These are phyloP conservation scores for Trichoderma breve DNA, from an alignment of 2,329 filamentous ascomycete species.

Conservation along the genomic window DNA sequence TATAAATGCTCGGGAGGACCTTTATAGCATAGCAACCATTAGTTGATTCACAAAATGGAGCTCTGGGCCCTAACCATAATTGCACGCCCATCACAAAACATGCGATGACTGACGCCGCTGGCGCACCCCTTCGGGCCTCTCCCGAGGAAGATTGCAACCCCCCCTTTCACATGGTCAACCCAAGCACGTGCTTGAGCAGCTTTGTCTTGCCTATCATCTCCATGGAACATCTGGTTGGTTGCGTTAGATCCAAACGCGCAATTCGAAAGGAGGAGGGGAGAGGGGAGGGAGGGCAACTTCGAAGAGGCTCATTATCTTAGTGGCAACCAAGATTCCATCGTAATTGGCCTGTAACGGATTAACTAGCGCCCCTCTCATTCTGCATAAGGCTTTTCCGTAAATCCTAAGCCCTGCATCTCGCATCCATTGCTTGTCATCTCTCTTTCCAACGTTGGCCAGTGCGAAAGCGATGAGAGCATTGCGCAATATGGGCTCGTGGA, in stretches of 20 bases:
- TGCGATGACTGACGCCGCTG: not conserved
- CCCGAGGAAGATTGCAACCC: not conserved
- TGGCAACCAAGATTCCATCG: not conserved
- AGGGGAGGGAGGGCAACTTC: not conserved
- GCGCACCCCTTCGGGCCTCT: not conserved
- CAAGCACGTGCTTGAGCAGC: not conserved
- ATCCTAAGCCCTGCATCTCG: not conserved
- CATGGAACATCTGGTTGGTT: not conserved
- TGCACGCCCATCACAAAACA: not conserved
- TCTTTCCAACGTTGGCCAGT: not conserved
- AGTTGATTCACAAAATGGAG: not conserved
- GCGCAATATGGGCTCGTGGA: not conserved
- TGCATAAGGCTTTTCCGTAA: not conserved
- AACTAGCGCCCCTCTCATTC: not conserved
- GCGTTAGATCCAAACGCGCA: not conserved
- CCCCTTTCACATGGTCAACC: not conserved
- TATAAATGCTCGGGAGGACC: not conserved
- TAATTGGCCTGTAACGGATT: not conserved
- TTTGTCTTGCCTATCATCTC: not conserved
- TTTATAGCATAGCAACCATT: not conserved
- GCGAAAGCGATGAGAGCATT: not conserved
- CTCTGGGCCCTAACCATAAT: not conserved
- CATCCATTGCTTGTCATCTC: not conserved
- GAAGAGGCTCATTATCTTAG: not conserved
- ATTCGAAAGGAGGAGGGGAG: not conserved